Evolutionary conservation across 2,329 filamentous ascomycete species (phyloP).

Genomic region (Alternaria conjuncta): DNA sequence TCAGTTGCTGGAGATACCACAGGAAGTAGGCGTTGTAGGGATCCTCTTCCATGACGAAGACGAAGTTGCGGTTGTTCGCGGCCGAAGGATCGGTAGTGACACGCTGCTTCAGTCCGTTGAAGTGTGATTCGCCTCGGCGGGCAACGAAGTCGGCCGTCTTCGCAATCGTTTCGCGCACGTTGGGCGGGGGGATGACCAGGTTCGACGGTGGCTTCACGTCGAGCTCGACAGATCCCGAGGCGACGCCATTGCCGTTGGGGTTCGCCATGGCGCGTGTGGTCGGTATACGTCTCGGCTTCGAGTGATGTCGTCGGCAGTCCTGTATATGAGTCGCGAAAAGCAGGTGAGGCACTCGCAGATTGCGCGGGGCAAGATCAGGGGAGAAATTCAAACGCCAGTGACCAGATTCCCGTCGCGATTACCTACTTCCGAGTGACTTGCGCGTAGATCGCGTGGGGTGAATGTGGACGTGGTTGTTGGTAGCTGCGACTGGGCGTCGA

Average conservation of each 20-base stretch:
- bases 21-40: constrained; percentile 87
- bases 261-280: constrained; percentile 34
- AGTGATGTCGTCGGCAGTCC: constrained; percentile 8
- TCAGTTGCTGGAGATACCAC: constrained; percentile 89
- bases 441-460: constrained; percentile 8
- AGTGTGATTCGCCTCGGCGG: constrained; percentile 70
- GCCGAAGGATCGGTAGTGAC: constrained; percentile 71
- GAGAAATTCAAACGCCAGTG: neutral
- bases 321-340: constrained; percentile 9
- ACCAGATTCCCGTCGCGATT: constrained; percentile 11
- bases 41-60: constrained; percentile 80
- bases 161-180: constrained; percentile 84
- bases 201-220: constrained; percentile 74
- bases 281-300: constrained; percentile 15
- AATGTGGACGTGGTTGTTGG: neutral
- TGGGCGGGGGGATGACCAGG: constrained; percentile 82
- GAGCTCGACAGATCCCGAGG: constrained; percentile 23
- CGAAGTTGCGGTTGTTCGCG: constrained; percentile 78
- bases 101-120: constrained; percentile 85
- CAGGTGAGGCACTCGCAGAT: neutral
- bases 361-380: neutral
- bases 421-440: neutral
- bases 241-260: constrained; percentile 31
- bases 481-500: constrained; percentile 6
- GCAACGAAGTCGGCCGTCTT: constrained; percentile 94